phyloP scores from a whole-genome alignment of 768 basidiomycete species.

The Russula sp. region DNA sequence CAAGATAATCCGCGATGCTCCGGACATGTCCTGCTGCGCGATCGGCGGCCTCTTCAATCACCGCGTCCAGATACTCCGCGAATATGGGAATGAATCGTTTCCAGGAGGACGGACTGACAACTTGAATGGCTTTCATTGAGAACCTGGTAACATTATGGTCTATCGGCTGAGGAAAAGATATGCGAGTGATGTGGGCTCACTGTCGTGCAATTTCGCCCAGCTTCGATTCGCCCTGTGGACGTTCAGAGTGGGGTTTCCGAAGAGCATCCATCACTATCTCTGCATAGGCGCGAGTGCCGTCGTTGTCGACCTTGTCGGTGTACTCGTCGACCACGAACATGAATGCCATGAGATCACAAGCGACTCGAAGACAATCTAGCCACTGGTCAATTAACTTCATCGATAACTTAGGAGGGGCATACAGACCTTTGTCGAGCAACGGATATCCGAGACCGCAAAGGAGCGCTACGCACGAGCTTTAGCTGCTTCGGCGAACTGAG shows the following conservation, averaged over 20 bases:
- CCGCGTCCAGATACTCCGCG: constrained; percentile 27
- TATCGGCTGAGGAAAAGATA: background rate
- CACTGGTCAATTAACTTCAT: too few species aligned
- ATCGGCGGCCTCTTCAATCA: constrained; percentile 32
- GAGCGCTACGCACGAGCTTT: background rate
- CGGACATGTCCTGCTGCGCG: constrained; percentile 29
- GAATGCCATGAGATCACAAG: constrained; percentile 4
- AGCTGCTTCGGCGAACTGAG: background rate
- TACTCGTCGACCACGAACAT: constrained; percentile 13
- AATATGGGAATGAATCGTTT: constrained; percentile 29
- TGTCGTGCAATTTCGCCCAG: constrained; percentile 14
- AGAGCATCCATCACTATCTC: constrained; percentile 4
- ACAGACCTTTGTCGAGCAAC: constrained; percentile 2
- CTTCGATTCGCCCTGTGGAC: constrained; percentile 2
- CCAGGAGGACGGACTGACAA: background rate
- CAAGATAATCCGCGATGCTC: constrained; percentile 34
- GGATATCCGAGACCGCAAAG: constrained; percentile 2
- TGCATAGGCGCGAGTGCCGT: background rate
- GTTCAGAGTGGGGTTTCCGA: constrained; percentile 4
- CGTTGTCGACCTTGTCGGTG: constrained; percentile 2
- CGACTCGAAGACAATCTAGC: constrained; percentile 4
- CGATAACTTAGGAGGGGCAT: background rate
- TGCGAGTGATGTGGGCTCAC: background rate
- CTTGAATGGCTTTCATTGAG: background rate
- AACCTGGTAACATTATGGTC: background rate